Percentiles rank a stretch among this genome's conserved stretches.
phyloP scores from a whole-genome alignment of 495 filamentous ascomycete species.

The Tuber borchii region DNA sequence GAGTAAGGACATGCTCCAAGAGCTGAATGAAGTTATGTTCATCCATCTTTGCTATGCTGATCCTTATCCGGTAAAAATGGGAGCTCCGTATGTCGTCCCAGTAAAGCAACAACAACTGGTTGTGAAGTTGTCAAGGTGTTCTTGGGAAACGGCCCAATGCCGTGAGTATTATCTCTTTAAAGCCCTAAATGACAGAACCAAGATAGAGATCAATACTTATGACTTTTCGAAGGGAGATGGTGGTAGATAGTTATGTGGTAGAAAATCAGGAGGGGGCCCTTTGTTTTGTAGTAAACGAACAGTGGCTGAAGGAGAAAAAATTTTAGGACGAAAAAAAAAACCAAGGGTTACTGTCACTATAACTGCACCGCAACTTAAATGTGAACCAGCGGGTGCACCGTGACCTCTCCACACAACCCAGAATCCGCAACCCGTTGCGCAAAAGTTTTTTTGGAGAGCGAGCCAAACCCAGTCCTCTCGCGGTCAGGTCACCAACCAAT shows the following conservation, averaged over 20 bases:
- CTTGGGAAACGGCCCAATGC: background rate
- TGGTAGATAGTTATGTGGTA: background rate
- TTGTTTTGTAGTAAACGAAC: background rate
- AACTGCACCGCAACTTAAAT: background rate
- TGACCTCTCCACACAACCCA: background rate
- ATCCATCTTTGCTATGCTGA: conserved; percentile 53
- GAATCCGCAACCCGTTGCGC: background rate
- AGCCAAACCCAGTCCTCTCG: background rate
- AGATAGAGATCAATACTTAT: background rate
- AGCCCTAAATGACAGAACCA: background rate
- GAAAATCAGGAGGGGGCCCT: background rate
- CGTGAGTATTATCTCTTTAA: background rate
- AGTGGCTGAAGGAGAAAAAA: background rate
- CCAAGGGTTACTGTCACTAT: background rate
- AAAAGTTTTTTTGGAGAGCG: background rate
- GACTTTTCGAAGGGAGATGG: background rate
- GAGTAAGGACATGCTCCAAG: conserved; percentile 66
- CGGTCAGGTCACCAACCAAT: background rate
- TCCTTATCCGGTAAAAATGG: background rate
- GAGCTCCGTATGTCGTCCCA: background rate
- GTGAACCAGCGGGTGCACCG: background rate
- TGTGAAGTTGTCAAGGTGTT: background rate
- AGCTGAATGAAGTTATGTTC: conserved; percentile 66
- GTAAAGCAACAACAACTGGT: background rate
- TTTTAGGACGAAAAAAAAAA: background rate